Base-by-base conservation (phyloP, 148 eudicot species). In the Tetragonia tetragonoides region DNA sequence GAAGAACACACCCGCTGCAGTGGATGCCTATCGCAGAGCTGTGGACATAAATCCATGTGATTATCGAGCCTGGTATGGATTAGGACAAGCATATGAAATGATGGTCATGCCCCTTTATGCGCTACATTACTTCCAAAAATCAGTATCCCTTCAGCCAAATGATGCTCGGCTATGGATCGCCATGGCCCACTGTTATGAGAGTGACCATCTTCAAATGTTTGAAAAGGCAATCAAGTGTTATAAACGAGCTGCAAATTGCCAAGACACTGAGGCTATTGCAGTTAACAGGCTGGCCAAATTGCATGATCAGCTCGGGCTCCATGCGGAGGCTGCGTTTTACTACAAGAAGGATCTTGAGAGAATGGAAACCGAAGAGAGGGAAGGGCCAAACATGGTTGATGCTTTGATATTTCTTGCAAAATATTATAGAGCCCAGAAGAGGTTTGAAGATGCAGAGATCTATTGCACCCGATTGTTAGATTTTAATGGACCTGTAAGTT, bases 11-110 rank as follows among this genome's bases (percentile, higher is more conserved):
- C 90, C 97, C 20, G 97, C 98, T 18, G 99, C 99, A 8, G 85
- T 96, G 62, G 99, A 96, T 88, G 98, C 98, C 24, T 96, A 96
- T 82, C 87, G 99, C 20, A 85, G 98, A 64, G 99, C 97, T 46
- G 98, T 96, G 21, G 99, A 96, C 87, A 93, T 93, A 77, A 90
- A 89, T 71, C 86, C 98, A 20, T 87, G 97, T 82, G 98, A 96
- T 84, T 96, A 93, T 85, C 89, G 98, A 68, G 98, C 99, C 1
- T 96, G 99, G 99, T 96, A 96, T 78, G 99, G 99, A 16, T 87
- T 96, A 83, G 99, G 99, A 3, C 99, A 96, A 85, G 98, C 99
- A 5, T 96, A 96, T 84, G 99, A 96, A 80, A 96, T 96, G 97
- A 89, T 91, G 93, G 89, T 86, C 21, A 93, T 93, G 98, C 98